Evolutionary conservation across 768 basidiomycete genomes (phyloP).

Genomic region (Polyporus arcularius): DNA sequence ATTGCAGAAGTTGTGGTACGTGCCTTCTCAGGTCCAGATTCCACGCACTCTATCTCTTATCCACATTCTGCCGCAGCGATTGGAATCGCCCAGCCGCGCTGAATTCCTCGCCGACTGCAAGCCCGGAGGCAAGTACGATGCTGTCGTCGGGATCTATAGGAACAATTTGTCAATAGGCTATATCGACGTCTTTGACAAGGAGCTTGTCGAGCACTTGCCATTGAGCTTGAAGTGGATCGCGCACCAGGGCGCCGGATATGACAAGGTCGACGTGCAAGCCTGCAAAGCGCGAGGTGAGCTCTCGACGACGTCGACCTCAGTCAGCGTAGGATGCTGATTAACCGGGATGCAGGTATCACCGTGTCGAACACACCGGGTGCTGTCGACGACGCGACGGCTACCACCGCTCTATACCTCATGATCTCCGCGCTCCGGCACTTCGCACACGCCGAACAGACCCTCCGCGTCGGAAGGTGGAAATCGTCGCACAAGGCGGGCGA

Average conservation of each 20-base stretch:
- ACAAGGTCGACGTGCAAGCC: conserved; percentile 77
- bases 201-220: conserved; percentile 70
- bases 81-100: conserved; percentile 41
- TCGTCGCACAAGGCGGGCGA: conserved; percentile 44
- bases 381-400: conserved; percentile 90
- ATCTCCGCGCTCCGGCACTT: conserved; percentile 78
- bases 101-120: conserved; percentile 68
- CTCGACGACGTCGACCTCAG: neutral
- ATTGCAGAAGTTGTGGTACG: conserved; percentile 80
- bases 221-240: conserved; percentile 78
- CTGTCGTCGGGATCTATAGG: conserved; percentile 76
- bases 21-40: conserved; percentile 8
- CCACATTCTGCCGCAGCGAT: conserved; percentile 1
- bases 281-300: conserved; percentile 66
- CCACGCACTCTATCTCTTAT: neutral
- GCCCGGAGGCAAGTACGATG: conserved; percentile 74
- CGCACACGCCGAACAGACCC: conserved; percentile 58
- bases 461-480: conserved; percentile 66
- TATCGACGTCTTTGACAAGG: conserved; percentile 83
- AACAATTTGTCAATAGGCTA: conserved; percentile 63
- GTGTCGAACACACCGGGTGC: conserved; percentile 90
- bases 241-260: conserved; percentile 93
- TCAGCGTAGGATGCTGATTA: neutral
- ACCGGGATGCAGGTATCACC: conserved; percentile 49
- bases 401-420: conserved; percentile 81